A percentile compares a stretch with the other conserved stretches of the same genome.
These are phyloP conservation scores for Triticum timopheevii DNA, from an alignment of 176 grass and related monocot genomes.

Conservation along the genomic window DNA sequence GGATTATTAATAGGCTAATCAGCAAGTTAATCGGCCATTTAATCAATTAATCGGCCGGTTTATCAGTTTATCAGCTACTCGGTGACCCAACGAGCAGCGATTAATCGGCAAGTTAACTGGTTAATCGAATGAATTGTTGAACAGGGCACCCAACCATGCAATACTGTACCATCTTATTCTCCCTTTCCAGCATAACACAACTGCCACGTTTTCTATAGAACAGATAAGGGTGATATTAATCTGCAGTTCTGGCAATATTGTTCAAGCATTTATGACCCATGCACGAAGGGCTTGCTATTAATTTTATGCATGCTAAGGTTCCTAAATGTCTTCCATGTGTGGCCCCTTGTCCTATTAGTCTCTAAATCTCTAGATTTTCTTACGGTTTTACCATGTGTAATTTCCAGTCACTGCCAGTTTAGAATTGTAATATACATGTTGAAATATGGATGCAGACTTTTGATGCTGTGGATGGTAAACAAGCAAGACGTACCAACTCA, in stretches of 20 bases:
- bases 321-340: neutral
- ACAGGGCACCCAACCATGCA: neutral
- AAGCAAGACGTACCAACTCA: conserved; percentile 95
- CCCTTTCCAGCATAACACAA: neutral
- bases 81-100: no score
- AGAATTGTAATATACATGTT: neutral
- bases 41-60: no score
- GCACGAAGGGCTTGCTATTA: neutral
- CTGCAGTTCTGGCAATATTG: neutral
- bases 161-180: neutral
- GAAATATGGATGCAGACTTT: conserved; percentile 65
- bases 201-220: neutral
- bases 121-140: no score
- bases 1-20: no score
- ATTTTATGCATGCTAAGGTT: neutral
- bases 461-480: conserved; percentile 99
- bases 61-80: no score
- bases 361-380: neutral
- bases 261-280: neutral
- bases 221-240: neutral
- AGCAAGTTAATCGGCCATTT: no score
- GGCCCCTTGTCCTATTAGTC: neutral
- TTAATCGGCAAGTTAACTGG: no score
- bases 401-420: neutral
- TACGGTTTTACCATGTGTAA: conserved; percentile 3